Evolutionary conservation across 1,284 basidiomycete genomes (phyloP).

Genomic region (Ustilago vetiveriae): DNA sequence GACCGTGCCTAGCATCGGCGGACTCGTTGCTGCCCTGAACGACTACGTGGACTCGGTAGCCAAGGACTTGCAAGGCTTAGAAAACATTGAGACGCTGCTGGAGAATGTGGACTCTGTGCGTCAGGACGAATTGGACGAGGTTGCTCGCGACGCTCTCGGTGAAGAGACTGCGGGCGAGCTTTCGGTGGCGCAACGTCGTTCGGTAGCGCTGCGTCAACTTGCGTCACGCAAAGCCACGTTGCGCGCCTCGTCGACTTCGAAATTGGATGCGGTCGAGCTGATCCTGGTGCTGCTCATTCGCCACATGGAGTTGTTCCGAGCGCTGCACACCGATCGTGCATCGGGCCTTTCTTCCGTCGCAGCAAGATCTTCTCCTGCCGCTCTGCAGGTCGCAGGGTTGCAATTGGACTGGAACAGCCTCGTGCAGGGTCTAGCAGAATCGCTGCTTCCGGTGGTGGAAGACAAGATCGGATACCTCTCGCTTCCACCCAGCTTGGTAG

Average conservation of each 20-base stretch:
- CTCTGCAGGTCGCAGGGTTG: constrained; percentile 2
- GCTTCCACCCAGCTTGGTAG: constrained; percentile 36
- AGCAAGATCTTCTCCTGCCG: constrained; percentile 7
- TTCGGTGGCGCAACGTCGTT: constrained; percentile 31
- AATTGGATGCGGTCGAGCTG: constrained; percentile 81
- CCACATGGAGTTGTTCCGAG: constrained; percentile 75
- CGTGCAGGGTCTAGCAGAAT: constrained; percentile 36
- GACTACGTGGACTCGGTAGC: constrained; percentile 74
- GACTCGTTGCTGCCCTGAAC: constrained; percentile 76
- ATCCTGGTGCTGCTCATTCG: constrained; percentile 84
- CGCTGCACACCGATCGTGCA: constrained; percentile 35
- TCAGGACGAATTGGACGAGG: constrained; percentile 77
- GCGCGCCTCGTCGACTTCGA: constrained; percentile 70
- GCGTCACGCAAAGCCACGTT: constrained; percentile 70
- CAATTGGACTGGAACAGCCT: constrained; percentile 26
- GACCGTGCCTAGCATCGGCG: constrained; percentile 77
- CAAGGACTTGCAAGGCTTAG: constrained; percentile 75
- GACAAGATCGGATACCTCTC: constrained; percentile 51
- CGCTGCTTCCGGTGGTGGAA: constrained; percentile 50
- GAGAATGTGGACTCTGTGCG: constrained; percentile 76
- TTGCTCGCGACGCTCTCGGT: constrained; percentile 50
- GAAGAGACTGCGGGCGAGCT: constrained; percentile 28
- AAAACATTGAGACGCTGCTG: constrained; percentile 77
- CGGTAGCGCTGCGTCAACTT: constrained; percentile 74
- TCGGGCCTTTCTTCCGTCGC: background rate